phyloP scores from a whole-genome alignment of 768 basidiomycete genomes.

The Phlegmacium glaucopus region DNA sequence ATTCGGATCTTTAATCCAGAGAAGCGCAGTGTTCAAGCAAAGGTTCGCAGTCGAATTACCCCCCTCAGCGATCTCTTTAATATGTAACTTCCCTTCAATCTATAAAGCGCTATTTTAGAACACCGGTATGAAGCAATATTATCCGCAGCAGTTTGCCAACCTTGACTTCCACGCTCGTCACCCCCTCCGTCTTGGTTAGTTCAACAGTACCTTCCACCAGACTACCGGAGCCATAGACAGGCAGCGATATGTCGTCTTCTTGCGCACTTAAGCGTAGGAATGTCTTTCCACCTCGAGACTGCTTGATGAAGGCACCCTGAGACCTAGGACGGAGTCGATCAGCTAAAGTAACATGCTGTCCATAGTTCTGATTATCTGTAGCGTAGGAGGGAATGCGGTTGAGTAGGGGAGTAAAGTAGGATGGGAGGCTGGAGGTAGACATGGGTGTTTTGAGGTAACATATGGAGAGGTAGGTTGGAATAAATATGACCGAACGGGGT shows the following conservation, averaged over 20 bases:
- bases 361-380: slow-evolving; percentile 48
- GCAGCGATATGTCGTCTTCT: slow-evolving; percentile 45
- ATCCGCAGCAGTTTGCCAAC: slow-evolving; percentile 28
- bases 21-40: slow-evolving; percentile 45
- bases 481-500: neutral
- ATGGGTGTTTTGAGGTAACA: slow-evolving; percentile 27
- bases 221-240: slow-evolving; percentile 52
- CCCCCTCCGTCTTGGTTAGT: slow-evolving; percentile 48
- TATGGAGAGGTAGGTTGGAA: neutral
- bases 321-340: slow-evolving; percentile 37
- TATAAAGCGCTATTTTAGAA: slow-evolving; percentile 19
- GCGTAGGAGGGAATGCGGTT: slow-evolving; percentile 48
- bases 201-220: slow-evolving; percentile 55
- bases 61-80: slow-evolving; percentile 67
- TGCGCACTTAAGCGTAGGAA: slow-evolving; percentile 52
- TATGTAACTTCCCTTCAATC: slow-evolving; percentile 57
- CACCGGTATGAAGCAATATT: neutral
- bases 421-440: slow-evolving; percentile 54
- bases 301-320: slow-evolving; percentile 53
- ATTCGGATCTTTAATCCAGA: slow-evolving; percentile 54
- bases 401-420: slow-evolving; percentile 39
- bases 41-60: slow-evolving; percentile 52
- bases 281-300: slow-evolving; percentile 50
- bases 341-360: slow-evolving; percentile 49
- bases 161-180: slow-evolving; percentile 64